Evolutionary conservation across 2,329 filamentous ascomycete genomes (phyloP), one percentile per base, ranked within the genome.

Genomic region (Fusarium nygamai): DNA sequence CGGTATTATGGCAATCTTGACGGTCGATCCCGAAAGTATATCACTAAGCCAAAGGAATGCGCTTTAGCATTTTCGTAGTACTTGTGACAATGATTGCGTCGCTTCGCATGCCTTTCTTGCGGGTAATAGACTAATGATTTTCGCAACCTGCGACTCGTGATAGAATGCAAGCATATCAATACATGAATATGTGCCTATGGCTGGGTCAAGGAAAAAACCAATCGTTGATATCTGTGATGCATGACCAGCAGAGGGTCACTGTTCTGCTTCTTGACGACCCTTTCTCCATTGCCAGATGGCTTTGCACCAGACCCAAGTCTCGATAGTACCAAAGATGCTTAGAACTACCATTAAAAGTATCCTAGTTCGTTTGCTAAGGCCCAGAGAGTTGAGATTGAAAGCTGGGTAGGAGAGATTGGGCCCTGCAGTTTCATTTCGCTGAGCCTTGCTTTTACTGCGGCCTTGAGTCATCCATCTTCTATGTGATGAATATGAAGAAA

Each of bases 291-390:
- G 63, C 77, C 77, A 79, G 3, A 80, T 75, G 5, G 78, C 73
- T 59, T 81, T 77, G 46, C 78, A 79, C 64, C 77, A 83, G 34
- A 81, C 71, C 78, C 79, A 82, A 1, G 80, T 80, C 61, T 83
- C 80, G 11, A 81, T 77, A 3, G 79, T 82, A 29, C 80, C 81
- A 31, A 81, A 77, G 19, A 82, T 74, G 56, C 76, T 69, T 12
- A 82, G 44, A 5, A 81, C 54, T 2, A 71, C 67, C 14, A 81
- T 58, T 10, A 81, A 41, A 16, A 72, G 48, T 4, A 80, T 36
- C 24, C 65, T 81, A 70, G 78, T 78, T 24, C 76, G 78, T 33
- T 70, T 80, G 66, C 80, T 76, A 10, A 82, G 57, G 8, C 81
- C 80, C 0, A 82, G 50, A 9, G 73, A 74, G 6, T 79, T 57